Conservation (phyloP, 257 asterid genomes). For the Osmanthus fragrans region DNA sequence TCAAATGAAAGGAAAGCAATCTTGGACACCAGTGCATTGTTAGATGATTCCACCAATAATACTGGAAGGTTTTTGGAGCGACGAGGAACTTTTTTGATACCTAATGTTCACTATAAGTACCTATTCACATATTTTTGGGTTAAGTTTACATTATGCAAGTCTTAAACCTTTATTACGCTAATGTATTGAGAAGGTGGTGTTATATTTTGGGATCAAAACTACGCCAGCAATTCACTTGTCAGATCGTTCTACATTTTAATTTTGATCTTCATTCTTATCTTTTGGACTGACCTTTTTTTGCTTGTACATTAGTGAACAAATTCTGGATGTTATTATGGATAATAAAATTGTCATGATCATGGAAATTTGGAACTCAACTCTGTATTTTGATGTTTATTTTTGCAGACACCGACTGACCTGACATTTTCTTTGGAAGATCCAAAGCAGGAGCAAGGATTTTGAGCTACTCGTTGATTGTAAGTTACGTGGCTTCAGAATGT, state of each 20-base stretch:
- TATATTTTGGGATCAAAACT: not conserved
- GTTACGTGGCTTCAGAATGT: not conserved
- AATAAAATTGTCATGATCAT: not conserved
- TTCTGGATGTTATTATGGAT: not conserved
- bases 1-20: not conserved
- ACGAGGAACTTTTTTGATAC: not conserved
- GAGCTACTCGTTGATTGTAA: not conserved
- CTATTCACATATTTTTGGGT: not conserved
- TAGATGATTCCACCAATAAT: not conserved
- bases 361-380: not conserved
- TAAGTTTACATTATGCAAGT: not conserved
- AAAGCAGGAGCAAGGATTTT: not conserved
- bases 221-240: not conserved
- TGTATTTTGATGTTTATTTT: not conserved
- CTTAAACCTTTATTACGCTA: not conserved
- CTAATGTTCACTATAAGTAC: not conserved
- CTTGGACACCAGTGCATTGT: not conserved
- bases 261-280: not conserved
- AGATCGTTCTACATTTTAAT: not conserved
- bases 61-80: not conserved
- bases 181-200: not conserved
- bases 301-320: not conserved
- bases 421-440: slow-evolving; percentile 1
- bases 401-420: slow-evolving; percentile 20
- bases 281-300: not conserved